A percentile compares a stretch with the other conserved stretches of the same genome.
Evolutionary conservation across 345 rosid species (phyloP).

Genomic region (Cardamine chenopodiifolia): DNA sequence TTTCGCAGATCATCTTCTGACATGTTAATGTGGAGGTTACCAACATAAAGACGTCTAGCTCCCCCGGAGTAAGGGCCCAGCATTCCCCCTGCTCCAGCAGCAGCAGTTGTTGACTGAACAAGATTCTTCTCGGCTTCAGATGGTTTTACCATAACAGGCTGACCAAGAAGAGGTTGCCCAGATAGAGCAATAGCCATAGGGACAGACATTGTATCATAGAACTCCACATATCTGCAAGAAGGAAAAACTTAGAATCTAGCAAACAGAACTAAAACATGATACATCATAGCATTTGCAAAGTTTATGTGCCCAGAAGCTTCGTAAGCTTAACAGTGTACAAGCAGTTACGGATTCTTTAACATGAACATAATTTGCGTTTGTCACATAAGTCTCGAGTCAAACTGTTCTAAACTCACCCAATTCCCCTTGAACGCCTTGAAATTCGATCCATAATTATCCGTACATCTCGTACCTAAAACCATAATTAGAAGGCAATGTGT

Average conservation of each 20-base stretch:
- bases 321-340: slow-evolving; percentile 5
- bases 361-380: background rate
- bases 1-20: slow-evolving; percentile 89
- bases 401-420: slow-evolving; percentile 60
- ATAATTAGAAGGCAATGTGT: slow-evolving; percentile 7
- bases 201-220: slow-evolving; percentile 97
- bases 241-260: slow-evolving; percentile 29
- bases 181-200: slow-evolving; percentile 99
- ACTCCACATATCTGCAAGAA: slow-evolving; percentile 80
- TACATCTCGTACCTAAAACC: slow-evolving; percentile 88
- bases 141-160: slow-evolving; percentile 97
- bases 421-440: slow-evolving; percentile 95
- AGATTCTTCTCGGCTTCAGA: slow-evolving; percentile 99
- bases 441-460: slow-evolving; percentile 97
- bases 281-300: background rate
- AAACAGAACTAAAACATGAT: slow-evolving; percentile 20
- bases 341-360: background rate
- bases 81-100: slow-evolving; percentile 60
- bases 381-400: background rate
- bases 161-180: slow-evolving; percentile 96
- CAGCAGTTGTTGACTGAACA: slow-evolving; percentile 84
- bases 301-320: background rate
- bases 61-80: slow-evolving; percentile 81
- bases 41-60: slow-evolving; percentile 91
- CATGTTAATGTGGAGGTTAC: slow-evolving; percentile 86